phyloP scores from a whole-genome alignment of 345 rosid genomes.

The Syzygium aqueum region DNA sequence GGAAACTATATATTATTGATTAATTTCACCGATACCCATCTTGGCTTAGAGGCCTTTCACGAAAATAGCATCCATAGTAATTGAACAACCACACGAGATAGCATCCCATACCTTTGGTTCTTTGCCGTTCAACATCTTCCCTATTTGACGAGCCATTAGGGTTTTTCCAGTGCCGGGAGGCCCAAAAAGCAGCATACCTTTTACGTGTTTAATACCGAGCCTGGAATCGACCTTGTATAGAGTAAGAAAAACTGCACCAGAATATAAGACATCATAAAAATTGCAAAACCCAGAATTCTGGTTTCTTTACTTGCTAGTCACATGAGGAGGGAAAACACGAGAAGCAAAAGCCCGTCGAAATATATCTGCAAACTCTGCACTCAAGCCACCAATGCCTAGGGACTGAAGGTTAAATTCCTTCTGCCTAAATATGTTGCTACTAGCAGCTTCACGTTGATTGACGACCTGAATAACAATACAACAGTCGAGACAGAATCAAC shows the following conservation, averaged over 20 bases:
- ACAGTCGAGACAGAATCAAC: neutral
- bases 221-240: constrained; percentile 26
- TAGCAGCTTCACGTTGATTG: constrained; percentile 97
- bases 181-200: constrained; percentile 94
- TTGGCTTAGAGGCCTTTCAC: neutral
- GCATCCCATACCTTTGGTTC: constrained; percentile 76
- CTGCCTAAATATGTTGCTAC: constrained; percentile 85
- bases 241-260: neutral
- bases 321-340: constrained; percentile 96
- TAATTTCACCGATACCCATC: neutral
- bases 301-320: constrained; percentile 65
- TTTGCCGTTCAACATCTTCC: constrained; percentile 95
- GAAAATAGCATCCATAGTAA: neutral
- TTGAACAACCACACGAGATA: neutral
- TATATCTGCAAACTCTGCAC: constrained; percentile 98
- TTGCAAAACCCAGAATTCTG: neutral
- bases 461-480: constrained; percentile 44
- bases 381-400: constrained; percentile 93
- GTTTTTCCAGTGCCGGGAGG: constrained; percentile 99
- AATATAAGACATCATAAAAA: neutral
- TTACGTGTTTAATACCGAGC: constrained; percentile 96
- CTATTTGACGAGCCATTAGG: constrained; percentile 98
- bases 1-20: neutral
- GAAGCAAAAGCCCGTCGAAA: constrained; percentile 99
- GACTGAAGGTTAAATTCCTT: constrained; percentile 96